Evolutionary conservation across 2,329 filamentous ascomycete species (phyloP).

Genomic region (Monosporascus sp.): DNA sequence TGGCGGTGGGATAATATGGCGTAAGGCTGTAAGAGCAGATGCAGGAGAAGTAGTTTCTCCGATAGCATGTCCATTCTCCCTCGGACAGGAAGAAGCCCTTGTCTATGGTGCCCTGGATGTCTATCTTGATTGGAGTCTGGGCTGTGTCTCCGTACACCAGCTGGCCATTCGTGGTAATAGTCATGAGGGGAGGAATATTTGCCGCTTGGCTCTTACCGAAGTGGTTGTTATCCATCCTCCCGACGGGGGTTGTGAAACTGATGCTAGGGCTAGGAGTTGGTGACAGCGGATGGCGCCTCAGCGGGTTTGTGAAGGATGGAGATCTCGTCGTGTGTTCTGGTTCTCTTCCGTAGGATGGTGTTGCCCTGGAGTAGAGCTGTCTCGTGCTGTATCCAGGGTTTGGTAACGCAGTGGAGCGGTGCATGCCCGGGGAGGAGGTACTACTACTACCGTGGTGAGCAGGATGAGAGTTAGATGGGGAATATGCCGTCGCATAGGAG

Average conservation of each 20-base stretch:
- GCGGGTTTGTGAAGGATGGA: slow-evolving; percentile 42
- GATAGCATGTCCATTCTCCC: slow-evolving; percentile 85
- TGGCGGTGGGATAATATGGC: slow-evolving; percentile 46
- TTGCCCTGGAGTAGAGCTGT: slow-evolving; percentile 49
- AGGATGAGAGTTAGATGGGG: slow-evolving; percentile 10
- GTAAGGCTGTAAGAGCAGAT: slow-evolving; percentile 71
- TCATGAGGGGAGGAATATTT: slow-evolving; percentile 49
- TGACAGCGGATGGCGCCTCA: slow-evolving; percentile 50
- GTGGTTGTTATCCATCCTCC: slow-evolving; percentile 44
- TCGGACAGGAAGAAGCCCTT: slow-evolving; percentile 84
- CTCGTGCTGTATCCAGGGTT: slow-evolving; percentile 47
- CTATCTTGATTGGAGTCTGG: slow-evolving; percentile 55
- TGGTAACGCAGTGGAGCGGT: slow-evolving; percentile 48
- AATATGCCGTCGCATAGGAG: slow-evolving; percentile 8
- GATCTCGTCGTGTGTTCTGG: slow-evolving; percentile 48
- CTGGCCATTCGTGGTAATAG: slow-evolving; percentile 50
- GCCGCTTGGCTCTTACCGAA: slow-evolving; percentile 35
- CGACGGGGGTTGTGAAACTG: slow-evolving; percentile 36
- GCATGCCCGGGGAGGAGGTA: slow-evolving; percentile 51
- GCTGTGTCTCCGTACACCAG: slow-evolving; percentile 54
- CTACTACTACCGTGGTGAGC: slow-evolving; percentile 40
- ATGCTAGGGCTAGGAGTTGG: slow-evolving; percentile 46
- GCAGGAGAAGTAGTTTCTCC: slow-evolving; percentile 86
- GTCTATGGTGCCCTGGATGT: slow-evolving; percentile 76
- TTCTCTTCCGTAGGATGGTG: slow-evolving; percentile 44